phyloP scores from a whole-genome alignment of 2,329 filamentous ascomycete species.

The Pyricularia grisea region DNA sequence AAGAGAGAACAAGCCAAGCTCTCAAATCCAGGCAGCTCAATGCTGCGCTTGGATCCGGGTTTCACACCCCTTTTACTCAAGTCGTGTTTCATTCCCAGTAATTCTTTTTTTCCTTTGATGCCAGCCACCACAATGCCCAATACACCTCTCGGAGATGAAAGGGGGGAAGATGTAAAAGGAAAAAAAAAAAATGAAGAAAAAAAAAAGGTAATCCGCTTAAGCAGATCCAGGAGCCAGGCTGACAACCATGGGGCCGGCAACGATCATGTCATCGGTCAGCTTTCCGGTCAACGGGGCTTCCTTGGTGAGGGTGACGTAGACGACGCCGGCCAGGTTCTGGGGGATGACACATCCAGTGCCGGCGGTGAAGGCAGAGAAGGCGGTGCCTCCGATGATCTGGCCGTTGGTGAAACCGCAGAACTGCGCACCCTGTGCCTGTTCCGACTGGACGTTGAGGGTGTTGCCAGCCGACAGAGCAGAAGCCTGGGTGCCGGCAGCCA shows the following conservation, averaged over 20 bases:
- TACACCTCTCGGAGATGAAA: neutral
- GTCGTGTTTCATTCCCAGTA: neutral
- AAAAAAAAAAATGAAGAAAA: neutral
- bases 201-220: neutral
- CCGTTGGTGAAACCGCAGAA: slow-evolving; percentile 62
- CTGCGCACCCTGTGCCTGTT: slow-evolving; percentile 38
- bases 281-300: slow-evolving; percentile 36
- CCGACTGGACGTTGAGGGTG: slow-evolving; percentile 37
- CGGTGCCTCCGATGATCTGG: slow-evolving; percentile 44
- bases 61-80: neutral
- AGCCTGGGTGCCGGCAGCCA: slow-evolving; percentile 33
- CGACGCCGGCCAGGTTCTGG: slow-evolving; percentile 49
- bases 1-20: neutral
- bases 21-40: neutral
- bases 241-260: slow-evolving; percentile 56
- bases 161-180: neutral
- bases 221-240: slow-evolving; percentile 31
- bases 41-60: neutral
- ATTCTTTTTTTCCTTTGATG: neutral
- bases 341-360: slow-evolving; percentile 51
- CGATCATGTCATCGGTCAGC: slow-evolving; percentile 52
- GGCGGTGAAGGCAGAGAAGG: slow-evolving; percentile 47
- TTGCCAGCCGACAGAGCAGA: slow-evolving; percentile 28
- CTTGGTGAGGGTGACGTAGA: slow-evolving; percentile 58
- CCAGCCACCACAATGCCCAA: neutral